Percentiles rank a stretch among this genome's conserved stretches.
phyloP scores from a whole-genome alignment of 2,329 filamentous ascomycete species.

The Fusarium paranaense region DNA sequence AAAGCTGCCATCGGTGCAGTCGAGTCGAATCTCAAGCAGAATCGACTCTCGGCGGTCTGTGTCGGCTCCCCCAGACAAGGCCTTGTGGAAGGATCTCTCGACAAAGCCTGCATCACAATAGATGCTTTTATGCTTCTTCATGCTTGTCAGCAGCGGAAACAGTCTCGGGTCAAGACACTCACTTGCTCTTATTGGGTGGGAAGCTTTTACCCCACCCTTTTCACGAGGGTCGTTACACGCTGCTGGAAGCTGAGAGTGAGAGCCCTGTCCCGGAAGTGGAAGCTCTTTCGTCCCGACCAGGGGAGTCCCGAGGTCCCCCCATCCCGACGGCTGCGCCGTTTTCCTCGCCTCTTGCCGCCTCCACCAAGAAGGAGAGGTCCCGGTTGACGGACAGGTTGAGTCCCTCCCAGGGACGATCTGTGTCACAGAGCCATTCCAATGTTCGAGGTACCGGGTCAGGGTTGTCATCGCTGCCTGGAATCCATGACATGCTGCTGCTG shows the following conservation, averaged over 20 bases:
- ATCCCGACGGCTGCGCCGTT: not conserved
- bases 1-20: not conserved
- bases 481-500: not conserved
- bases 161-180: not conserved
- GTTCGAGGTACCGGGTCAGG: not conserved
- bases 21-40: not conserved
- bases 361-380: not conserved
- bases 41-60: not conserved
- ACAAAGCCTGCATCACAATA: not conserved
- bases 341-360: not conserved
- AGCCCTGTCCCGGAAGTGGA: not conserved
- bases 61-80: not conserved
- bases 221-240: not conserved
- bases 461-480: not conserved
- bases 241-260: not conserved
- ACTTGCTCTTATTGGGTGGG: not conserved
- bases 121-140: not conserved
- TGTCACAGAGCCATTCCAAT: conserved; percentile 13
- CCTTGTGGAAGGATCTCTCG: not conserved
- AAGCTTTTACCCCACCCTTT: not conserved
- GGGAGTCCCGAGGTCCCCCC: not conserved
- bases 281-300: not conserved
- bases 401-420: conserved; percentile 26
- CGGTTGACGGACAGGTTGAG: not conserved
- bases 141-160: not conserved